Evolutionary conservation across 2,329 filamentous ascomycete genomes (phyloP).

Genomic region (Keithomyces neogunnii): DNA sequence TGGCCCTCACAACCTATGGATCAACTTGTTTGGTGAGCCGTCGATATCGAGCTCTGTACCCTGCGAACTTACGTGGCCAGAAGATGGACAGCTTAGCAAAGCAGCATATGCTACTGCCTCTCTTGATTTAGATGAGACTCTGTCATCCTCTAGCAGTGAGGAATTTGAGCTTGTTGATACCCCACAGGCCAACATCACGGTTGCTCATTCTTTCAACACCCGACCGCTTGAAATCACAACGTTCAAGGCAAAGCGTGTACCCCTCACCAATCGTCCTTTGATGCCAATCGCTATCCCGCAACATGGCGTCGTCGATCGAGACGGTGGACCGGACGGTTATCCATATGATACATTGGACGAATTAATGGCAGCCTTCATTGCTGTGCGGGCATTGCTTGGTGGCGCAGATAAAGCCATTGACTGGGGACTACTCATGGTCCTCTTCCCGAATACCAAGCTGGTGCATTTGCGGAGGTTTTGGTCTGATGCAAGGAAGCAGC

Average conservation of each 20-base stretch:
- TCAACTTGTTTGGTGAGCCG: conserved; percentile 15
- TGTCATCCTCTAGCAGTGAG: conserved; percentile 11
- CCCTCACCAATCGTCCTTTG: conserved; percentile 19
- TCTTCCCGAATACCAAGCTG: conserved; percentile 46
- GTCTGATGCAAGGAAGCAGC: conserved; percentile 41
- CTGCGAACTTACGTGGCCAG: conserved; percentile 14
- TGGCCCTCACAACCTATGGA: conserved; percentile 24
- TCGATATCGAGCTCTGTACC: not conserved
- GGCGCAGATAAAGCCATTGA: conserved; percentile 52
- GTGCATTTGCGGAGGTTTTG: conserved; percentile 47
- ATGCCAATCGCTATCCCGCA: conserved; percentile 14
- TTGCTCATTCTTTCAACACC: not conserved
- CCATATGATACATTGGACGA: conserved; percentile 15
- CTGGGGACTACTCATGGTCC: conserved; percentile 48
- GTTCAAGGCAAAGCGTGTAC: conserved; percentile 19
- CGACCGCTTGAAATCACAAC: not conserved
- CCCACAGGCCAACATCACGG: not conserved
- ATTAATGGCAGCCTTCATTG: conserved; percentile 49
- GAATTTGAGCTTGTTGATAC: conserved; percentile 2
- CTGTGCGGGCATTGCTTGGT: conserved; percentile 49
- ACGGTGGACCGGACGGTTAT: conserved; percentile 1
- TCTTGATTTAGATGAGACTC: not conserved
- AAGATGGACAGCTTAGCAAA: conserved; percentile 16
- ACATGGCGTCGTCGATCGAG: not conserved
- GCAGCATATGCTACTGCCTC: not conserved